These are phyloP conservation scores for Cicer judaicum DNA, from an alignment of 306 rosid genomes.

Conservation along the genomic window DNA sequence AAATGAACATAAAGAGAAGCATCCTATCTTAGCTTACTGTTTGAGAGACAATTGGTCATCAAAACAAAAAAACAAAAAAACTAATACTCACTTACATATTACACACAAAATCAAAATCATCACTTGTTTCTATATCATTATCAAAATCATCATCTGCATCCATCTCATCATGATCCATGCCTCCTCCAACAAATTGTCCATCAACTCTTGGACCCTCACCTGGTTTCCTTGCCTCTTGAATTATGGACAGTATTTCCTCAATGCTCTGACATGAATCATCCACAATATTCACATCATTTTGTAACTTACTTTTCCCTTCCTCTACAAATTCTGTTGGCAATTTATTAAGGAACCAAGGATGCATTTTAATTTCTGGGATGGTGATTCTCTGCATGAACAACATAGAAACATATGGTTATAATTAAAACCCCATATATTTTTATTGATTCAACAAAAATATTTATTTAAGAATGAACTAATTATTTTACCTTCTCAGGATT, in stretches of 20 bases:
- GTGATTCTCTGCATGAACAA: conserved; percentile 70
- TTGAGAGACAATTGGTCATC: conserved; percentile 28
- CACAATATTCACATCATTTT: conserved; percentile 44
- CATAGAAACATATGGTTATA: not conserved
- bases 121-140: conserved; percentile 82
- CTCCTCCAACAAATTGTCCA: conserved; percentile 71
- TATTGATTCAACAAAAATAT: not conserved
- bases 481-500: conserved; percentile 74
- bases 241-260: conserved; percentile 69
- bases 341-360: conserved; percentile 75
- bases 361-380: conserved; percentile 79
- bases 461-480: not conserved
- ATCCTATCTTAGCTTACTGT: conserved; percentile 10
- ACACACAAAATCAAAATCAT: conserved; percentile 77
- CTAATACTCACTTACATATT: conserved; percentile 51
- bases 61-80: conserved; percentile 47
- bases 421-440: not conserved
- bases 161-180: conserved; percentile 83
- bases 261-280: conserved; percentile 52
- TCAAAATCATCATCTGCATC: conserved; percentile 80
- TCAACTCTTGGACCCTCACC: conserved; percentile 61
- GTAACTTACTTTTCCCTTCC: conserved; percentile 47
- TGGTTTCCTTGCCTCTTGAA: conserved; percentile 77
- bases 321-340: conserved; percentile 75
- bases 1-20: not conserved